A percentile compares a stretch with the other conserved stretches of the same genome.
These are phyloP conservation scores for Ormosia emarginata DNA, from an alignment of 306 rosid genomes.

Conservation along the genomic window DNA sequence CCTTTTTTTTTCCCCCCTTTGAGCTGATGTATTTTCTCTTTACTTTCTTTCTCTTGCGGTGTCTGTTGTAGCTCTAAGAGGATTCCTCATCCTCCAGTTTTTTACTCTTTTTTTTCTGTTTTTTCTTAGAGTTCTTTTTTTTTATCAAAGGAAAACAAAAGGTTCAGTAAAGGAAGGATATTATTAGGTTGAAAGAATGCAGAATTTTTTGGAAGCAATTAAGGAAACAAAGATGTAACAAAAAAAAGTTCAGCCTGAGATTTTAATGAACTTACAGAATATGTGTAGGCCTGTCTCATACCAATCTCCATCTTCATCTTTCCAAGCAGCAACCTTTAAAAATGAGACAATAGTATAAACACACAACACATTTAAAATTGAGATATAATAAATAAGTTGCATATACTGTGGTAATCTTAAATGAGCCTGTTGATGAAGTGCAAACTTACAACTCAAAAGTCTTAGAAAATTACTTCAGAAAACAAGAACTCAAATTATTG, in stretches of 20 bases:
- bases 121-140: not conserved
- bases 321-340: constrained; percentile 92
- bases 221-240: not conserved
- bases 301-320: constrained; percentile 97
- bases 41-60: not conserved
- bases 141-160: not conserved
- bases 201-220: not conserved
- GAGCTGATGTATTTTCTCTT: not conserved
- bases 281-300: constrained; percentile 96
- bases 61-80: not conserved
- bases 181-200: not conserved
- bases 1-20: not conserved
- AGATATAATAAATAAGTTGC: constrained; percentile 3
- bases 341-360: constrained; percentile 14
- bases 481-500: not conserved
- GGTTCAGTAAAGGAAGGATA: not conserved
- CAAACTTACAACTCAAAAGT: not conserved
- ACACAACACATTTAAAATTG: not conserved
- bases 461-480: not conserved
- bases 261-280: constrained; percentile 67
- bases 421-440: not conserved
- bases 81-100: not conserved
- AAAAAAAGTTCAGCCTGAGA: not conserved
- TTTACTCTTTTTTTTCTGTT: not conserved
- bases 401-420: not conserved